Percentiles rank a stretch among this genome's conserved stretches.
Evolutionary conservation across 2,329 filamentous ascomycete species (phyloP).

Genomic region (Xylaria digitata): DNA sequence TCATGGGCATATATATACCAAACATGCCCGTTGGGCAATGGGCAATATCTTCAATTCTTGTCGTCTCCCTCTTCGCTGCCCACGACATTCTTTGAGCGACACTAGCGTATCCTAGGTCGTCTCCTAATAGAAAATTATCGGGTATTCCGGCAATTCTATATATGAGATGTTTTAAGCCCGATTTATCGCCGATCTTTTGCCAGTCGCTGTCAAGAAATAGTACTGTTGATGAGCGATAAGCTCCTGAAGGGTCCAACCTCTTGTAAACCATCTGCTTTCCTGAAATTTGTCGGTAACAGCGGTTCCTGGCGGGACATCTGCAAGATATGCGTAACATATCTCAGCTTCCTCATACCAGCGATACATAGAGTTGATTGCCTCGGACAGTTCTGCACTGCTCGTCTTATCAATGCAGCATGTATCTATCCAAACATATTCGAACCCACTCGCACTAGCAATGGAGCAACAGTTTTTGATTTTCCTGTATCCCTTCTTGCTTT

Average conservation of each 20-base stretch:
- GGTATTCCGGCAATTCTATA: conserved; percentile 30
- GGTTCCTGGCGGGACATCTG: conserved; percentile 23
- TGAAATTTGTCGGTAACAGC: conserved; percentile 11
- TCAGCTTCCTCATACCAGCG: conserved; percentile 29
- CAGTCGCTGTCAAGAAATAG: too few species aligned
- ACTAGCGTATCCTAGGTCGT: too few species aligned
- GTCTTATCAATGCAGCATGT: conserved; percentile 37
- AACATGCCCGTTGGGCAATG: conserved; percentile 36
- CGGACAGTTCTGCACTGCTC: conserved; percentile 34
- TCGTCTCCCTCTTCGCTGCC: conserved; percentile 24
- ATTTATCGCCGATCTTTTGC: too few species aligned
- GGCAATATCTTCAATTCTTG: conserved; percentile 29
- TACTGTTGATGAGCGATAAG: conserved; percentile 21
- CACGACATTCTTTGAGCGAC: too few species aligned
- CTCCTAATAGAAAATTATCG: too few species aligned
- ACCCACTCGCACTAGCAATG: background rate
- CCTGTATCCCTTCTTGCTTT: too few species aligned
- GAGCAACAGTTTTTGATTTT: too few species aligned
- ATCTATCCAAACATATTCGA: conserved; percentile 31
- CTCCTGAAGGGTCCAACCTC: conserved; percentile 34
- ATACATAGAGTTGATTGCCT: conserved; percentile 34
- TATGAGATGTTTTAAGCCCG: conserved; percentile 16
- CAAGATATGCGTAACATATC: conserved; percentile 33
- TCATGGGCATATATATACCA: conserved; percentile 35
- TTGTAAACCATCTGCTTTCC: conserved; percentile 29